Conservation (phyloP, 306 rosid species). For the Ormosia semicastrata region DNA sequence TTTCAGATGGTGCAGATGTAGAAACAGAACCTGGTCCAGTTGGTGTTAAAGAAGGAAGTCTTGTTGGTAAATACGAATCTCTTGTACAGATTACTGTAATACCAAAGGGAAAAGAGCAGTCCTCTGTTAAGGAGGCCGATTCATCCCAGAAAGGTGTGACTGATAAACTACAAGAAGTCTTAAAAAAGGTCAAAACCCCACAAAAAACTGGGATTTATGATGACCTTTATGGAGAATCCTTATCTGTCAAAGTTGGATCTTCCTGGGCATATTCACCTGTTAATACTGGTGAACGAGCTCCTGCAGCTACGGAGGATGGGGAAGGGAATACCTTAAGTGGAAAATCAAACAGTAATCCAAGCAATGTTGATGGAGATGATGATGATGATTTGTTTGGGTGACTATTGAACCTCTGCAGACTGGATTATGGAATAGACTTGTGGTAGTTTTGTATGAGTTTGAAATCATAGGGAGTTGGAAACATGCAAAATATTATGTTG, state of each 20-base stretch:
- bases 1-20: conserved; percentile 92
- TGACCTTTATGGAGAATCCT: conserved; percentile 88
- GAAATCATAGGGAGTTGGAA: conserved; percentile 36
- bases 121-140: conserved; percentile 53
- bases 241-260: conserved; percentile 77
- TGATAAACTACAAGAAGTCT: conserved; percentile 84
- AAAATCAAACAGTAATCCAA: conserved; percentile 47
- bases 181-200: conserved; percentile 73
- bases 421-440: conserved; percentile 27
- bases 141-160: conserved; percentile 83
- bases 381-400: conserved; percentile 88
- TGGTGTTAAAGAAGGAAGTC: conserved; percentile 97
- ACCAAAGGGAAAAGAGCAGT: conserved; percentile 89
- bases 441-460: conserved; percentile 34
- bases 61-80: conserved; percentile 93
- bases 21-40: conserved; percentile 96
- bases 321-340: conserved; percentile 39
- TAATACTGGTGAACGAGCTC: conserved; percentile 37
- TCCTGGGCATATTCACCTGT: conserved; percentile 86
- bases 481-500: conserved; percentile 30
- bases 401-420: conserved; percentile 39
- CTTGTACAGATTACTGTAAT: conserved; percentile 87
- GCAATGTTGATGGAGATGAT: conserved; percentile 49
- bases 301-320: conserved; percentile 45
- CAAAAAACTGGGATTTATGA: conserved; percentile 76